phyloP scores from a whole-genome alignment of 2,329 filamentous ascomycete genomes.

The Didymella lethalis region DNA sequence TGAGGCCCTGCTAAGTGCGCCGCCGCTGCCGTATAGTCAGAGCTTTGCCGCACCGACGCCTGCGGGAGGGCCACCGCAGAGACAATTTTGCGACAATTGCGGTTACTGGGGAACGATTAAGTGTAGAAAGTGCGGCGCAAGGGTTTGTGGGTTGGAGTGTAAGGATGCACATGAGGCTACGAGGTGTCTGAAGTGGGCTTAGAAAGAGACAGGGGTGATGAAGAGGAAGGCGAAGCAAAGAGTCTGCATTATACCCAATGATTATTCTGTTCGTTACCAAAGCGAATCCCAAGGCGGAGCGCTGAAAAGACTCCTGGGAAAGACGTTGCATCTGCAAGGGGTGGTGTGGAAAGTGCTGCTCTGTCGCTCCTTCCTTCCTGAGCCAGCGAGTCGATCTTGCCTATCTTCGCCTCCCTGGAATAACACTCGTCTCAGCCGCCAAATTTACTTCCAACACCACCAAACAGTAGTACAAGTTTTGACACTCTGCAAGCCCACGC shows the following conservation, averaged over 20 bases:
- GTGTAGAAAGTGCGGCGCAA: conserved; percentile 79
- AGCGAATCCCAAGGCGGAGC: neutral
- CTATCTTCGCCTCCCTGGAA: neutral
- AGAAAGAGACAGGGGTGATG: neutral
- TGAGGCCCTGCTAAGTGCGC: conserved; percentile 67
- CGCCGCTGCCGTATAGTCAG: conserved; percentile 73
- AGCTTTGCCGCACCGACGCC: conserved; percentile 58
- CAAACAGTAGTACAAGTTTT: neutral
- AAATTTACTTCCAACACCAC: neutral
- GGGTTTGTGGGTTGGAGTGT: conserved; percentile 80
- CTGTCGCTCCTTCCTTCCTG: neutral
- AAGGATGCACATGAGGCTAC: conserved; percentile 76
- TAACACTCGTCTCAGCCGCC: neutral
- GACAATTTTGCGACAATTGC: conserved; percentile 79
- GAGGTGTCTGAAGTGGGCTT: conserved; percentile 57
- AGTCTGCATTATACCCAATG: conserved; percentile 27
- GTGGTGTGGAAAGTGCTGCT: neutral
- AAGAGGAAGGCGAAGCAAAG: neutral
- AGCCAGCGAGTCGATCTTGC: neutral
- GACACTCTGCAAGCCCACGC: neutral
- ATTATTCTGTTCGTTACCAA: neutral
- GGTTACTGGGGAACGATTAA: conserved; percentile 81
- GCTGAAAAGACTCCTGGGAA: neutral
- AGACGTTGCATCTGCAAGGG: too few relatives aligned
- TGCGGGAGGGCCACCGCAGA: conserved; percentile 57